Evolutionary conservation across 163 green algal species (phyloP), one percentile per base, ranked within the genome.

Genomic region (Prototheca wickerhamii): DNA sequence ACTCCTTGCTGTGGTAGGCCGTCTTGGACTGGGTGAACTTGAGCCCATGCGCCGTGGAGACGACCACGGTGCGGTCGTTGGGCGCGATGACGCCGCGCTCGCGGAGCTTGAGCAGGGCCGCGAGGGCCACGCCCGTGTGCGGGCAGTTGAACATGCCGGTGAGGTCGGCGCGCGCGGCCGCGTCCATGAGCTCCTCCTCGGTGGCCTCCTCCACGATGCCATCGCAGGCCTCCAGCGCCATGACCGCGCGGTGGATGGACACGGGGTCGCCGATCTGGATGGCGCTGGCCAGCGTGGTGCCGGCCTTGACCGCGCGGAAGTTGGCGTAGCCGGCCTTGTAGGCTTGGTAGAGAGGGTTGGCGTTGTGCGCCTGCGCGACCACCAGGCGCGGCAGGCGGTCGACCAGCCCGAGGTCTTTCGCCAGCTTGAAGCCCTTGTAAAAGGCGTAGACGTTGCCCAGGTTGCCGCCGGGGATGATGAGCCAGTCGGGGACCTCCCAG

Each of bases 81-180:
- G 87, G 79, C n/a, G 65, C 84, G 65, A 99, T 98, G 2, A 92
- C 83, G 61, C 83, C 79, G 20, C 76, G 74, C 57, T 84, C 85
- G 7, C 92, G 78, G 51, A 98, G 83, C 85, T 99, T 99, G 68
- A 85, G 95, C 29, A 99, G 81, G 26, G 93, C 93, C n/a, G 89
- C 84, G 29, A 99, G 83, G 30, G 93, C 93, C 20, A 99, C 92
- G 43, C 92, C 92, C 23, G 93, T 98, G 85, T 99, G 93, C 20
- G 93, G 93, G 81, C 93, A 98, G 85, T 99, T 99, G 87, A 99
- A 98, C 93, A 98, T 99, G 72, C 93, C 93, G n/a, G 93, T 98
- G 44, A 88, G 81, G 75, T 99, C 93, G 12, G 88, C 93, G 25
- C 88, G 80, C 4, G 93, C 93, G 6, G 93, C 89, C 40, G 93